A percentile compares a stretch with the other conserved stretches of the same genome.
Conservation (phyloP, 73 alveolate species). For the Tetrahymena elliotti region DNA sequence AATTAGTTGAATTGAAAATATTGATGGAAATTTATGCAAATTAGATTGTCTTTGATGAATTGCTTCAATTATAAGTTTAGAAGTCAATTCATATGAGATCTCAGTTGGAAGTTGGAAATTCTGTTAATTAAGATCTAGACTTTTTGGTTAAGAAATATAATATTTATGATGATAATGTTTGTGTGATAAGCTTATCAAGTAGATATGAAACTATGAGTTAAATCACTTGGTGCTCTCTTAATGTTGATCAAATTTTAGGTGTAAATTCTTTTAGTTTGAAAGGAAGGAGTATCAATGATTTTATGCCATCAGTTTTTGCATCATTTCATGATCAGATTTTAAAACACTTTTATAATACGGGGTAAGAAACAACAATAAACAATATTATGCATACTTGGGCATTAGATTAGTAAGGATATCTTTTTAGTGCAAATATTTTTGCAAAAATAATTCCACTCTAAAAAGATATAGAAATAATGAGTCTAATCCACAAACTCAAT, state of each 20-base stretch:
- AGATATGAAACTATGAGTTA: slow-evolving; percentile 9
- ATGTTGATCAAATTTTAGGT: slow-evolving; percentile 24
- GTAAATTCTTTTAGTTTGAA: slow-evolving; percentile 1
- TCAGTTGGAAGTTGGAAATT: slow-evolving; percentile 23
- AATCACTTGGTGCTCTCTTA: slow-evolving; percentile 21
- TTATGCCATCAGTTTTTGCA: slow-evolving; percentile 23
- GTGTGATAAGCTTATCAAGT: slow-evolving; percentile 22
- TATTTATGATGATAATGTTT: slow-evolving; percentile 14
- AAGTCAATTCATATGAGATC: slow-evolving; percentile 11
- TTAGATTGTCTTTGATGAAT: slow-evolving; percentile 19
- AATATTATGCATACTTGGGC: slow-evolving; percentile 35
- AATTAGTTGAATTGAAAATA: slow-evolving; percentile 1
- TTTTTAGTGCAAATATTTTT: slow-evolving; percentile 32
- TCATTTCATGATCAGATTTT: slow-evolving; percentile 2
- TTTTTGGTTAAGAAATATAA: slow-evolving; percentile 12
- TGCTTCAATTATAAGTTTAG: background rate
- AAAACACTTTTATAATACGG: slow-evolving; percentile 7
- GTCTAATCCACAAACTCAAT: slow-evolving; percentile 22
- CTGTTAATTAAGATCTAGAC: slow-evolving; percentile 18
- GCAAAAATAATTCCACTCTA: slow-evolving; percentile 18
- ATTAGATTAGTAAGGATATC: slow-evolving; percentile 6
- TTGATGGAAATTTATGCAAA: slow-evolving; percentile 20
- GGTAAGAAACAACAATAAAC: background rate
- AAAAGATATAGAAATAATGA: slow-evolving; percentile 13
- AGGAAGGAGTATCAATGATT: slow-evolving; percentile 11